Evolutionary conservation across 257 asterid species (phyloP).

Genomic region (Jacaranda mimosifolia): DNA sequence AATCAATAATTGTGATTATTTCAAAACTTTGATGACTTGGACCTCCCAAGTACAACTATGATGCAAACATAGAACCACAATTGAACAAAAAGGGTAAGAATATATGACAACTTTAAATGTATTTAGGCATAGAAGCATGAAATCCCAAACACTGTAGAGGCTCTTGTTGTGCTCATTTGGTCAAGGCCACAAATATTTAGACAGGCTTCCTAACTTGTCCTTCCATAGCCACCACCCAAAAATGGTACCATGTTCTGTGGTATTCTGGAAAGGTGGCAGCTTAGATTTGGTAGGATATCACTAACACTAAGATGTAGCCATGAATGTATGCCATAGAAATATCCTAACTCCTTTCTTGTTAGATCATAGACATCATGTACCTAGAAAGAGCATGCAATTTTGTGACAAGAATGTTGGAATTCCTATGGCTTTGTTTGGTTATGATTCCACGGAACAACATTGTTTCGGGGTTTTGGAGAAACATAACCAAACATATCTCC

Average conservation of each 20-base stretch:
- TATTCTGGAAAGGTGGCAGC: not conserved
- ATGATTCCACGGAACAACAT: too few relatives aligned
- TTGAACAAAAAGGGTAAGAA: slow-evolving; percentile 16
- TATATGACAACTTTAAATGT: not conserved
- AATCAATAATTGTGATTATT: too few relatives aligned
- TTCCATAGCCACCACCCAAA: slow-evolving; percentile 11
- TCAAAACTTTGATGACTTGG: too few relatives aligned
- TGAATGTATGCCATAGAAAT: not conserved
- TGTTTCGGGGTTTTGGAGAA: too few relatives aligned
- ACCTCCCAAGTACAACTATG: too few relatives aligned
- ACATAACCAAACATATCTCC: too few relatives aligned
- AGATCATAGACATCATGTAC: slow-evolving; percentile 16
- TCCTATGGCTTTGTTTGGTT: too few relatives aligned
- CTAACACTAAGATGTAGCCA: not conserved
- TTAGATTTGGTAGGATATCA: slow-evolving; percentile 15
- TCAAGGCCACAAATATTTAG: not conserved
- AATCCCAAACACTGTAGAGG: slow-evolving; percentile 18
- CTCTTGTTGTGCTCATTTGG: too few relatives aligned
- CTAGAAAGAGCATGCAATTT: not conserved
- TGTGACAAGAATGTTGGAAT: not conserved
- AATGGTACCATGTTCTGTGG: slow-evolving; percentile 25
- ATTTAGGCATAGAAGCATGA: slow-evolving; percentile 30
- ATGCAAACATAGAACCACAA: not conserved
- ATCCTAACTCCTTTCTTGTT: not conserved
- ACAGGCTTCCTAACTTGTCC: slow-evolving; percentile 34